A percentile compares a stretch with the other conserved stretches of the same genome.
phyloP scores from a whole-genome alignment of 2,329 filamentous ascomycete genomes.

The Curvularia spicifera region DNA sequence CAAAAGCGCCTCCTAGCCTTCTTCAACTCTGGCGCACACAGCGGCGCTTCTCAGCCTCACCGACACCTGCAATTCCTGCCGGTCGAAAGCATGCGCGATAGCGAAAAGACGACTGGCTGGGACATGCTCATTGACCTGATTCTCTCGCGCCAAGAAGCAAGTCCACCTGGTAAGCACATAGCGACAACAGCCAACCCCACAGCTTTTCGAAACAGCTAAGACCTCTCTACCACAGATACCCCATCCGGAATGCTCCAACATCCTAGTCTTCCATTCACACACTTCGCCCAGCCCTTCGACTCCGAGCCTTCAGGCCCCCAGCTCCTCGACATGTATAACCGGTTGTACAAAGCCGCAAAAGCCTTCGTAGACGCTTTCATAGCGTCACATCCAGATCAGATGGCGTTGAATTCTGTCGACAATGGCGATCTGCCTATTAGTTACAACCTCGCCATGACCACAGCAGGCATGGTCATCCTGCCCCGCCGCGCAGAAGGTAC shows the following conservation, averaged over 20 bases:
- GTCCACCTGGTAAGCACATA: slow-evolving; percentile 9
- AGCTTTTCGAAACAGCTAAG: slow-evolving; percentile 14
- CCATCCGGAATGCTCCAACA: slow-evolving; percentile 24
- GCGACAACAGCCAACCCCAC: neutral
- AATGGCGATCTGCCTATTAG: slow-evolving; percentile 57
- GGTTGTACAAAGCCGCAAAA: slow-evolving; percentile 44
- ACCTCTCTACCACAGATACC: slow-evolving; percentile 6
- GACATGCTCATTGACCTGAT: slow-evolving; percentile 57
- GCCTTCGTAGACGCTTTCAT: slow-evolving; percentile 51
- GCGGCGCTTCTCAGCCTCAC: slow-evolving; percentile 74
- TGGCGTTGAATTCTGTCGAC: slow-evolving; percentile 32
- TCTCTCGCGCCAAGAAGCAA: slow-evolving; percentile 21
- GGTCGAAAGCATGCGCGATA: slow-evolving; percentile 65
- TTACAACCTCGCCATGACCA: slow-evolving; percentile 66
- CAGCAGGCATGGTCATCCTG: slow-evolving; percentile 60
- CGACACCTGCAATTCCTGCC: slow-evolving; percentile 75
- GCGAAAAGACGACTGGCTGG: slow-evolving; percentile 52
- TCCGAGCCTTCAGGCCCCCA: slow-evolving; percentile 48
- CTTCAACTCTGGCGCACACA: slow-evolving; percentile 73
- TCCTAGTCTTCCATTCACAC: slow-evolving; percentile 55
- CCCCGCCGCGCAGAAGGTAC: slow-evolving; percentile 57
- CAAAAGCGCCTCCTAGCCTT: slow-evolving; percentile 64
- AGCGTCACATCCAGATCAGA: slow-evolving; percentile 43
- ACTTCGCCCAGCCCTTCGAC: slow-evolving; percentile 55
- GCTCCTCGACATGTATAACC: slow-evolving; percentile 44